Base-by-base conservation (phyloP, 257 asterid species). In the Solanum bulbocastanum region DNA sequence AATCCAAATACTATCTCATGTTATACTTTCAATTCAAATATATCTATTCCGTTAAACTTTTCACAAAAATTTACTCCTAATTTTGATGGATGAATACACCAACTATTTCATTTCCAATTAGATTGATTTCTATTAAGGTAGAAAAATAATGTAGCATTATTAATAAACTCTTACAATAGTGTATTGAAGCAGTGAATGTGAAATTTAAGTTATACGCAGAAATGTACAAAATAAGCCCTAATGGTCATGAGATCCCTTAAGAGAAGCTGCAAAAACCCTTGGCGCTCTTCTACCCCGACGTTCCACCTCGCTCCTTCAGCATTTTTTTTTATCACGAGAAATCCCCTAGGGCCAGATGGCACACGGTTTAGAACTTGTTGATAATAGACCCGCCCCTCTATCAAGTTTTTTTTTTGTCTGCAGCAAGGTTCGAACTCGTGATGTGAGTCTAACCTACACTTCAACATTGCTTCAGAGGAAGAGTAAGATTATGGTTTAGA, bases 391-490 rank as follows among this genome's bases (percentile, higher is more conserved):
- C 8, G 27, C 6, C 40, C 81, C 42, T 69, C 23, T 69, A 72
- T 2, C 18, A 36, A 22, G 18, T 3, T 42, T 42, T 42, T 20
- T 69, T 73, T 69, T 42, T 76, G 23, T n/a, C 13, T 40, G 60
- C 36, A n/a, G 4, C 60, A 76, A 4, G 60, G n/a, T 14, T 76
- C 33, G 27, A 42, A 78, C 84, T 14, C 27, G 0, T 76, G 52
- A 37, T 22, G 18, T 36, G 30, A 22, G 10, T 30, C 49, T 42
- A 42, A 42, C 49, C 49, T 42, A 44, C 23, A 86, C 44, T 40
- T 85, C 37, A 85, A 35, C 68, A 69, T 30, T 83, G 58, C 73
- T 90, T 91, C 56, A 89, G 90, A 18, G 94, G 88, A 56, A 74
- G 79, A 13, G 92, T 37, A 73, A 88, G 86, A 89, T 89, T 25